A percentile compares a stretch with the other conserved stretches of the same genome.
These are phyloP conservation scores for Sclerotinia subarctica DNA, from an alignment of 2,329 filamentous ascomycete species.

Conservation along the genomic window DNA sequence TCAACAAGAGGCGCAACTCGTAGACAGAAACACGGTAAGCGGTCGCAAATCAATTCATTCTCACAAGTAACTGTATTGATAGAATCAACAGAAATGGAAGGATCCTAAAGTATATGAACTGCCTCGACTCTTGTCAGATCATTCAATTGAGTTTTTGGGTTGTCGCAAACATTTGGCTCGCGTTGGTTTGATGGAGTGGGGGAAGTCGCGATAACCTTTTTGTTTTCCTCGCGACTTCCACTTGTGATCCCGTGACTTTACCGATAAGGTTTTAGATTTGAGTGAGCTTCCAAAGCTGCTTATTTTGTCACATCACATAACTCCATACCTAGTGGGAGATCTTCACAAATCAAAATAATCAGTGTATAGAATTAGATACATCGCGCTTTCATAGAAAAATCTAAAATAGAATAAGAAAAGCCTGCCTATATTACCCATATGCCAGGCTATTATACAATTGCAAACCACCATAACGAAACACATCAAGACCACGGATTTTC, in stretches of 20 bases:
- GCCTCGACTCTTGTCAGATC: background rate
- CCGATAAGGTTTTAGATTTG: no score
- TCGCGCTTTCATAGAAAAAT: conserved; percentile 2
- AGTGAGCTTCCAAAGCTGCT: background rate
- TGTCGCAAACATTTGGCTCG: background rate
- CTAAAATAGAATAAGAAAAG: conserved; percentile 14
- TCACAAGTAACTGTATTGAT: background rate
- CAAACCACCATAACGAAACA: conserved; percentile 11
- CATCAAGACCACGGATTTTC: background rate
- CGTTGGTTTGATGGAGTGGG: background rate
- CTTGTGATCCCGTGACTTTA: conserved; percentile 5
- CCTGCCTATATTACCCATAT: conserved; percentile 13
- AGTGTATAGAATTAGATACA: background rate
- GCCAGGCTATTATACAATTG: conserved; percentile 19
- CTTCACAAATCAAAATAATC: background rate
- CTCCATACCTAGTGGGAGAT: background rate
- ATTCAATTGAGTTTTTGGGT: background rate
- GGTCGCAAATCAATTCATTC: background rate
- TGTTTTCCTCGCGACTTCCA: conserved; percentile 4
- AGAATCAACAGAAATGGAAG: background rate
- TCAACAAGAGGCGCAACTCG: background rate
- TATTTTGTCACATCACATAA: background rate
- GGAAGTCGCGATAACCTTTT: background rate
- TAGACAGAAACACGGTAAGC: background rate
- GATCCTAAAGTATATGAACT: background rate